Percentiles rank a stretch among this genome's conserved stretches.
These are phyloP conservation scores for Paraglomus occultum DNA, from an alignment of 192 early-diverging fungal species.

Conservation along the genomic window DNA sequence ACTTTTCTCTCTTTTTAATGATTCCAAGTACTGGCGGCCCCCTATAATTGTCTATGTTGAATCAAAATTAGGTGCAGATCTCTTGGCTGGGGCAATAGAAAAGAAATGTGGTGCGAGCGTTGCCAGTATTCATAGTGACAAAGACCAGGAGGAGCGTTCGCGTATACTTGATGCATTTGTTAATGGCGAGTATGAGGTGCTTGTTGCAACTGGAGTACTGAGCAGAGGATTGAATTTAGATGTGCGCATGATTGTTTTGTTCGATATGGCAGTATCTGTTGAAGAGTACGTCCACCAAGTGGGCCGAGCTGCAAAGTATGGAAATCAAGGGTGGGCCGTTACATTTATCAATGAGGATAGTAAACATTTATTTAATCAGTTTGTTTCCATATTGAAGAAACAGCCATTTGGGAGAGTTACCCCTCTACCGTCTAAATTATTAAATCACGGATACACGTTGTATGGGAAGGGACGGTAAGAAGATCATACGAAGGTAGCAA, in stretches of 20 bases:
- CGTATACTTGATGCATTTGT: constrained; percentile 35
- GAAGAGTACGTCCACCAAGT: constrained; percentile 58
- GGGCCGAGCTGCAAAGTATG: constrained; percentile 41
- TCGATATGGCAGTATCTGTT: constrained; percentile 58
- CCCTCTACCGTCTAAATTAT: constrained; percentile 46
- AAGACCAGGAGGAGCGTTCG: constrained; percentile 43
- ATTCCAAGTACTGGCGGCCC: constrained; percentile 51
- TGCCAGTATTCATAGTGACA: constrained; percentile 51
- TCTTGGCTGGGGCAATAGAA: constrained; percentile 45
- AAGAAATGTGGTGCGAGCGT: constrained; percentile 40
- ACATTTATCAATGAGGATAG: constrained; percentile 60
- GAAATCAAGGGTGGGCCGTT: constrained; percentile 49
- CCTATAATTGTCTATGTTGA: constrained; percentile 58
- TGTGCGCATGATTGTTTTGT: constrained; percentile 54
- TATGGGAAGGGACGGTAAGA: constrained; percentile 9
- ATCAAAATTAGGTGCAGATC: constrained; percentile 50
- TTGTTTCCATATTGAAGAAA: constrained; percentile 44
- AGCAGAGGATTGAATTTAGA: constrained; percentile 52
- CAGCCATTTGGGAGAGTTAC: constrained; percentile 44
- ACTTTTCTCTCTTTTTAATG: constrained; percentile 49
- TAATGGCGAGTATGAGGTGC: constrained; percentile 35
- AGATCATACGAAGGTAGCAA: neutral
- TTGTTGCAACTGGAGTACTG: constrained; percentile 53
- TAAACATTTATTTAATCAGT: constrained; percentile 40
- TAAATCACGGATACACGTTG: constrained; percentile 25